Evolutionary conservation across 2,329 filamentous ascomycete species (phyloP).

Genomic region (Lachnellula subtilissima): DNA sequence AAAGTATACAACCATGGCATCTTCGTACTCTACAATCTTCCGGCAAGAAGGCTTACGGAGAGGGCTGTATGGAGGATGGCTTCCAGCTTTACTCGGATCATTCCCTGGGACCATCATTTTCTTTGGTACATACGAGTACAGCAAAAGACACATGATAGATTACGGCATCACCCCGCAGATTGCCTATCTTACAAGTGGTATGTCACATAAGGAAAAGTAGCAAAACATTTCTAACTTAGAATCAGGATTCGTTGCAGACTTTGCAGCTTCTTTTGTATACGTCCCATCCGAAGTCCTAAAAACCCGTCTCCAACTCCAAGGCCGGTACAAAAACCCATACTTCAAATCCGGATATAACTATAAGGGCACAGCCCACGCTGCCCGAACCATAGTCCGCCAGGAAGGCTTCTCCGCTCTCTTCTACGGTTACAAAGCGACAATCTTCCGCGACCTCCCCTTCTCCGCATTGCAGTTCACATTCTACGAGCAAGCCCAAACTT

Average conservation of each 20-base stretch:
- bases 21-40: conserved; percentile 88
- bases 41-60: conserved; percentile 82
- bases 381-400: conserved; percentile 73
- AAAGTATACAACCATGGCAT: conserved; percentile 85
- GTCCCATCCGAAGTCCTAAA: conserved; percentile 97
- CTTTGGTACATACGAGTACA: conserved; percentile 94
- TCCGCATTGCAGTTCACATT: conserved; percentile 97
- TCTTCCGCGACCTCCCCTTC: conserved; percentile 91
- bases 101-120: conserved; percentile 93
- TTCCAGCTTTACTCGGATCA: conserved; percentile 84
- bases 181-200: conserved; percentile 81
- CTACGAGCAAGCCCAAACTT: conserved; percentile 86
- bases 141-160: conserved; percentile 85
- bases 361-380: conserved; percentile 75
- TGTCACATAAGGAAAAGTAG: conserved; percentile 19
- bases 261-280: conserved; percentile 88
- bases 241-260: conserved; percentile 82
- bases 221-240: conserved; percentile 6
- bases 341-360: conserved; percentile 98
- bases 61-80: conserved; percentile 89
- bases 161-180: conserved; percentile 74
- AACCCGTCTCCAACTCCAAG: conserved; percentile 92
- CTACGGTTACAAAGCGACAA: conserved; percentile 93
- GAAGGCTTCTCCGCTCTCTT: conserved; percentile 87
- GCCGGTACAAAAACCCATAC: conserved; percentile 88